Conservation (phyloP, 768 basidiomycete species). For the Leccinum subtestaceum region DNA sequence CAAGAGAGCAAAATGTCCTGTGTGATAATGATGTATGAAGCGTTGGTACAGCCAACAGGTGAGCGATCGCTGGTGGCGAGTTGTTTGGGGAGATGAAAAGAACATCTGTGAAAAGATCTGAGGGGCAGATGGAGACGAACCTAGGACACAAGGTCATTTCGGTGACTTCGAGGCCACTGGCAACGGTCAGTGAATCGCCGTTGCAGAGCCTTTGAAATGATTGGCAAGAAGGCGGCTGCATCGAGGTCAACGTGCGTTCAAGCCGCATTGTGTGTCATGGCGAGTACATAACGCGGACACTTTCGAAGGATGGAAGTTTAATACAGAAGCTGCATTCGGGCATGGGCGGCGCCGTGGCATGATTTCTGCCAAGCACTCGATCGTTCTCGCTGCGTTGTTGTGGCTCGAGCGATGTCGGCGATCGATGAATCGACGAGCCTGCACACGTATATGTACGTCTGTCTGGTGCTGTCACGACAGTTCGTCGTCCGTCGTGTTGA, state of each 20-base stretch:
- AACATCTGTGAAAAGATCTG: conserved; percentile 12
- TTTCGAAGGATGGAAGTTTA: too few relatives aligned
- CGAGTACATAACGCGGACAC: too few relatives aligned
- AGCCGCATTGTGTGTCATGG: too few relatives aligned
- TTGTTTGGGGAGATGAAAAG: conserved; percentile 44
- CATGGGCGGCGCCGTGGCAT: too few relatives aligned
- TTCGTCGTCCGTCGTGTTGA: too few relatives aligned
- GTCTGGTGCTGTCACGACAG: too few relatives aligned
- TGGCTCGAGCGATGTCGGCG: too few relatives aligned
- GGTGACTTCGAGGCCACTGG: conserved; percentile 1
- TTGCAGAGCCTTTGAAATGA: conserved; percentile 18
- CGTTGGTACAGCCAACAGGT: conserved; percentile 35
- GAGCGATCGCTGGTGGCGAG: conserved; percentile 44
- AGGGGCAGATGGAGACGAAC: conserved; percentile 13
- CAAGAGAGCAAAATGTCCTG: conserved; percentile 14
- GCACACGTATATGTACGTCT: too few relatives aligned
- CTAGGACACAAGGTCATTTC: conserved; percentile 16
- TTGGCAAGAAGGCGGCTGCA: conserved; percentile 21
- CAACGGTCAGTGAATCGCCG: conserved; percentile 11
- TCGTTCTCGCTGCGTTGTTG: too few relatives aligned
- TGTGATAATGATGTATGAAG: conserved; percentile 19
- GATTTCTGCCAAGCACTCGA: too few relatives aligned
- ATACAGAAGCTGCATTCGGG: too few relatives aligned
- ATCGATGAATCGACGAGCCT: too few relatives aligned
- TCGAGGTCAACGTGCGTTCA: conserved; percentile 14